These are phyloP conservation scores for Hypoxylon sp. DNA, from an alignment of 2,329 filamentous ascomycete genomes.

Conservation along the genomic window DNA sequence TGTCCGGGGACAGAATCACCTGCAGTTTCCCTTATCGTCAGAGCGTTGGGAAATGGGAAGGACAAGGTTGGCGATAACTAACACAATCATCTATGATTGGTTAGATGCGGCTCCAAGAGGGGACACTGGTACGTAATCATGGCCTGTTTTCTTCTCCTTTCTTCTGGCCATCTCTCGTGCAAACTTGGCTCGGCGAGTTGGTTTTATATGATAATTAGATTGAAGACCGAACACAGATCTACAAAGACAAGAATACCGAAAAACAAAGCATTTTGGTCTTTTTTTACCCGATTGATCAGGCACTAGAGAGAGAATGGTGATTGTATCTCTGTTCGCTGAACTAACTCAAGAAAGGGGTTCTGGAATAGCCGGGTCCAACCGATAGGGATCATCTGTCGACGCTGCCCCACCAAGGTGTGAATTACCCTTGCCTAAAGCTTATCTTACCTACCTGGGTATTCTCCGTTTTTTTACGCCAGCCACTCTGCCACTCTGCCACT, in stretches of 20 bases:
- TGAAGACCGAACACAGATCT: background rate
- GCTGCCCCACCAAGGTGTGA: slow-evolving; percentile 28
- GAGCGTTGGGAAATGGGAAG: slow-evolving; percentile 24
- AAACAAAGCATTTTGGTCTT: slow-evolving; percentile 14
- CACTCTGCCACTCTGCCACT: too few relatives aligned
- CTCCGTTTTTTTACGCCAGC: slow-evolving; percentile 13
- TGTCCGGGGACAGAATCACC: slow-evolving; percentile 32
- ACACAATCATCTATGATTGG: slow-evolving; percentile 38
- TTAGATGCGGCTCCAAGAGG: slow-evolving; percentile 11
- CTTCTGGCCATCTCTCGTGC: background rate
- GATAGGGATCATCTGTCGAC: slow-evolving; percentile 16
- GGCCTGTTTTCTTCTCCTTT: slow-evolving; percentile 22
- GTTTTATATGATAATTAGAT: slow-evolving; percentile 15
- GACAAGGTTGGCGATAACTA: slow-evolving; percentile 27
- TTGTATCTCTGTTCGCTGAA: slow-evolving; percentile 7
- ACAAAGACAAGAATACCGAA: slow-evolving; percentile 3
- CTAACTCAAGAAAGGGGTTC: slow-evolving; percentile 13
- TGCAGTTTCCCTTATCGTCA: slow-evolving; percentile 36
- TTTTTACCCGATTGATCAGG: slow-evolving; percentile 9
- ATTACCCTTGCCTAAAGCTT: slow-evolving; percentile 19
- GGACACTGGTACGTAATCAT: slow-evolving; percentile 37
- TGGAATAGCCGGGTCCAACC: slow-evolving; percentile 25
- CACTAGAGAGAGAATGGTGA: slow-evolving; percentile 3
- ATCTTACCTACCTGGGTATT: too few relatives aligned
- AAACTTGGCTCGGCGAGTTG: background rate